phyloP scores from a whole-genome alignment of 345 rosid species.

The Eucalyptus cladocalyx region DNA sequence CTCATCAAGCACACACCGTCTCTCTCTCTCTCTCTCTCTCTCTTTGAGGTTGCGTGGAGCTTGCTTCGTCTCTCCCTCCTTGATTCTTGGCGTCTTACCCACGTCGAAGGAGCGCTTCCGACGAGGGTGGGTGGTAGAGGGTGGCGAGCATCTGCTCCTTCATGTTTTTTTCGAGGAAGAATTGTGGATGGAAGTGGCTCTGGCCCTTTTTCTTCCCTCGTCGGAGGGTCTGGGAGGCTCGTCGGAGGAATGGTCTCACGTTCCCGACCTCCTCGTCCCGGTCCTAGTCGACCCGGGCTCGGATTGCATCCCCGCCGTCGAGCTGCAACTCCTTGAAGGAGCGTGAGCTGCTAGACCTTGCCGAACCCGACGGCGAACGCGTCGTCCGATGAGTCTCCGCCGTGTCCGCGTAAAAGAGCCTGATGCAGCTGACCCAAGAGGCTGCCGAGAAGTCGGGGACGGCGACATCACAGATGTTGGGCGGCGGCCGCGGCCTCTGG shows the following conservation, averaged over 20 bases:
- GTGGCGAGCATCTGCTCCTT: background rate
- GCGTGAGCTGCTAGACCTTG: background rate
- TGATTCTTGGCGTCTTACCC: too few relatives aligned
- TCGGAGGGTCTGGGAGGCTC: background rate
- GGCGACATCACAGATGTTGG: background rate
- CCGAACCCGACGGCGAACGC: background rate
- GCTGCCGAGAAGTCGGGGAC: background rate
- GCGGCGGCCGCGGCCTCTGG: background rate
- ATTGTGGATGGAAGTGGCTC: conserved; percentile 38
- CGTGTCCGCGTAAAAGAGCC: background rate
- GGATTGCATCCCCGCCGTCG: background rate
- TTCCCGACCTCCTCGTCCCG: background rate
- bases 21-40: too few relatives aligned
- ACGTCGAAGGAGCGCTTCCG: too few relatives aligned
- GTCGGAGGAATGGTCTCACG: background rate
- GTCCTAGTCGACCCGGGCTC: background rate
- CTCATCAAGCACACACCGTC: background rate
- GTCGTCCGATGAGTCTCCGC: background rate
- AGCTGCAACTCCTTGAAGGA: background rate
- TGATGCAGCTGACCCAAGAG: background rate
- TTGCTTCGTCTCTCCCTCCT: too few relatives aligned
- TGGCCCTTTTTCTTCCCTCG: background rate
- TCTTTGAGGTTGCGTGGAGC: too few relatives aligned
- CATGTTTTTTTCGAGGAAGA: conserved; percentile 20
- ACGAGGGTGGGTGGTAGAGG: too few relatives aligned